Base-by-base conservation (phyloP, 2,329 filamentous ascomycete genomes). In the Verticillium albo-atrum region DNA sequence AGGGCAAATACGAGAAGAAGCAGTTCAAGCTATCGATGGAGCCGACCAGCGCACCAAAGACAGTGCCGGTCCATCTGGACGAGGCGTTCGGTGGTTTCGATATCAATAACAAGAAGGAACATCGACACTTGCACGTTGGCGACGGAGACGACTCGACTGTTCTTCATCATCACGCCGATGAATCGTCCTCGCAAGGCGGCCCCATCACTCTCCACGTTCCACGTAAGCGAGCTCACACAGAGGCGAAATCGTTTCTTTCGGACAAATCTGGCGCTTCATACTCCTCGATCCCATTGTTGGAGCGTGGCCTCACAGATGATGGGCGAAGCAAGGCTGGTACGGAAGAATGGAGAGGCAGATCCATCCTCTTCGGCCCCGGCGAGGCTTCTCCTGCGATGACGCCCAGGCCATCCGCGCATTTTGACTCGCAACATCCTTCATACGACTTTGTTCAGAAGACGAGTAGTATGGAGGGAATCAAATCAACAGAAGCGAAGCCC, bases 1-100 rank as follows among this genome's bases (percentile, higher is more conserved):
- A 99, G 76, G 95, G 95, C 10, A 94, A 86, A 65, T 95, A 89
- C 66, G 83, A 89, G 69, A 87, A 82, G 65, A 84, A 73, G 66
- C 63, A 71, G 0, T 71, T 71, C 28, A 76, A 73, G 57, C 68
- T 77, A 14, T 79, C 74, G 15, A 76, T 78, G 62, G 75, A 77
- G 51, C 72, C 73, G 10, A 59, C 64, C 9, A 67, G 63, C 17
- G 62, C 66, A 37, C 63, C 68, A 32, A 23, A 51, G 27, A 20
- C 42, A 5, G 58, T 63, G 9, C 61, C 59, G n/a, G 58, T 58
- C 10, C 58, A 14, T 27, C n/a, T 23, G 15, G 50, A 54, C 6
- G 23, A 15, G 27, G 25, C 12, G 6, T 58, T 10, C 6, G 20
- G 34, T 17, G 3, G 20, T 12, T 23, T 51, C 3, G 62, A 64